A percentile compares a stretch with the other conserved stretches of the same genome.
Evolutionary conservation across 345 rosid genomes (phyloP).

Genomic region (Populus ilicifolia): DNA sequence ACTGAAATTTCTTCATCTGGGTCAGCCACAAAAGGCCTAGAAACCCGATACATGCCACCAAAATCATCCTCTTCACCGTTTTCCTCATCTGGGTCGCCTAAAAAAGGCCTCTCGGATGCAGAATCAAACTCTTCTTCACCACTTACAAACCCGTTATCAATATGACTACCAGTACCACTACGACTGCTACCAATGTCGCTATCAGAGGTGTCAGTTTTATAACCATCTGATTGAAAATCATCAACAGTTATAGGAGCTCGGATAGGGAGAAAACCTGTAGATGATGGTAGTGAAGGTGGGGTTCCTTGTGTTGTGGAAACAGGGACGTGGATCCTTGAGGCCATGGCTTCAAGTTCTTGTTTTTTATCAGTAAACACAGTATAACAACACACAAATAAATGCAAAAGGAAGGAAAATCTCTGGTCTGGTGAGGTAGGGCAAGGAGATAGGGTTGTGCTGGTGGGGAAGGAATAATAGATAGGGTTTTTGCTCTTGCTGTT

Average conservation of each 20-base stretch:
- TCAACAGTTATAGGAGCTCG: slow-evolving; percentile 70
- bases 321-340: slow-evolving; percentile 28
- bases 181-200: slow-evolving; percentile 12
- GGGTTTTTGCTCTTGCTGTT: not conserved
- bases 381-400: not conserved
- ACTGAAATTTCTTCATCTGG: slow-evolving; percentile 11
- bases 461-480: not conserved
- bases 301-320: slow-evolving; percentile 30
- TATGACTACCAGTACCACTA: slow-evolving; percentile 25
- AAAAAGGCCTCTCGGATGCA: slow-evolving; percentile 34
- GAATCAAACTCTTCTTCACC: slow-evolving; percentile 51
- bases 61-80: slow-evolving; percentile 23
- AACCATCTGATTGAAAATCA: slow-evolving; percentile 32
- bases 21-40: slow-evolving; percentile 17
- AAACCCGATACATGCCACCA: slow-evolving; percentile 21
- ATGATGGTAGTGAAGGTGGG: slow-evolving; percentile 9
- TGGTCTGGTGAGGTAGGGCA: not conserved
- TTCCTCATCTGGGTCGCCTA: slow-evolving; percentile 37
- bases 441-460: not conserved
- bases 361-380: not conserved
- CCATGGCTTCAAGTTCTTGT: slow-evolving; percentile 22
- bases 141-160: slow-evolving; percentile 34
- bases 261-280: slow-evolving; percentile 49
- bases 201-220: slow-evolving; percentile 17
- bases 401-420: slow-evolving; percentile 3